Conservation (phyloP, 2,329 filamentous ascomycete species). For the Drechslerella dactyloides region DNA sequence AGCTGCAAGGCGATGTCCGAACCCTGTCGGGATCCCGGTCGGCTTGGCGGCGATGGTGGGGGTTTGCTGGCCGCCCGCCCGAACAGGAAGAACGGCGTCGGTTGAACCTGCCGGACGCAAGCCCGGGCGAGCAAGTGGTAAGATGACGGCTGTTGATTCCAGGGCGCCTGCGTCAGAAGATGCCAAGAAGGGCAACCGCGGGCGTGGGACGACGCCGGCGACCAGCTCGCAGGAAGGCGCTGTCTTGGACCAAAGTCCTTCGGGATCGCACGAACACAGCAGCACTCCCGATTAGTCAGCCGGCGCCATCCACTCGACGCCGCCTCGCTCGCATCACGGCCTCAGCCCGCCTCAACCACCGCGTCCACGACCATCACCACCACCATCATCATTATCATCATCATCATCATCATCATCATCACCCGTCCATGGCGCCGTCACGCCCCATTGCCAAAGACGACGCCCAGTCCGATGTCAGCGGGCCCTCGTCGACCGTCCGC, state of each 20-base stretch:
- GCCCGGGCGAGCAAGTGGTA: not conserved
- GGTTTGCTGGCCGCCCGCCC: not conserved
- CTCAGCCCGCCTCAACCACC: not conserved
- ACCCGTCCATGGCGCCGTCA: constrained; percentile 25
- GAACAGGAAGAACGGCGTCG: constrained; percentile 1
- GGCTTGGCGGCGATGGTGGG: constrained; percentile 21
- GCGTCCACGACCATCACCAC: not conserved
- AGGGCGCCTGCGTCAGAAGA: no score
- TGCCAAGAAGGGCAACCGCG: no score
- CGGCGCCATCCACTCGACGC: not conserved
- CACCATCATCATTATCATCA: no score
- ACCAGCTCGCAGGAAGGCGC: not conserved
- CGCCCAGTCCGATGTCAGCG: constrained; percentile 22
- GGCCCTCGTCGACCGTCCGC: constrained; percentile 10
- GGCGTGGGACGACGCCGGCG: not conserved
- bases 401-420: not conserved
- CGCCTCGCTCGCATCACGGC: not conserved
- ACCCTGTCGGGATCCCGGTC: constrained; percentile 13
- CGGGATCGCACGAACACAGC: constrained; percentile 3
- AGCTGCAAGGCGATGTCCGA: constrained; percentile 40
- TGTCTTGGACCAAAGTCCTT: not conserved
- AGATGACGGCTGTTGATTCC: no score
- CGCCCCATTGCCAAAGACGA: constrained; percentile 19
- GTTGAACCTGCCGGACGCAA: not conserved
- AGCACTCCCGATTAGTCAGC: not conserved